These are phyloP conservation scores for Nicotiana rustica DNA, from an alignment of 305 asterid species.

Conservation along the genomic window DNA sequence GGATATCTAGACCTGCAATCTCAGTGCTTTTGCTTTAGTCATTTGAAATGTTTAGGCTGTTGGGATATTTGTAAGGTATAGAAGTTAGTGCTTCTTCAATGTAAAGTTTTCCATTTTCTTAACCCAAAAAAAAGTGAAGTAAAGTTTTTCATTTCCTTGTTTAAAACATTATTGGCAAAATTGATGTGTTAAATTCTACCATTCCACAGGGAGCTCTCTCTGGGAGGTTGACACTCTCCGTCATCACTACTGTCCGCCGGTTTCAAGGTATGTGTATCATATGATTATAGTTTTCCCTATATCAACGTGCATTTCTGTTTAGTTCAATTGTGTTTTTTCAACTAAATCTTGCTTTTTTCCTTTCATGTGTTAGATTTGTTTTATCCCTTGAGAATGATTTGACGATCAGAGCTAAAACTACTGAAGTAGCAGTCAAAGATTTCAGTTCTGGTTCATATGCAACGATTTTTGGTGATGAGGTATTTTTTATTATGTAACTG, in stretches of 20 bases:
- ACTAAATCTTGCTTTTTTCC: slow-evolving; percentile 22
- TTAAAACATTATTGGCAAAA: neutral
- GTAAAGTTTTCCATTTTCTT: neutral
- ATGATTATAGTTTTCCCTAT: neutral
- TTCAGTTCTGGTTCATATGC: slow-evolving; percentile 90
- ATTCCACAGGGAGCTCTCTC: slow-evolving; percentile 80
- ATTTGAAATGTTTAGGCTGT: neutral
- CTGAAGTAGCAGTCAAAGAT: slow-evolving; percentile 85
- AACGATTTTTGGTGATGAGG: slow-evolving; percentile 84
- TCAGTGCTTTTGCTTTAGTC: neutral
- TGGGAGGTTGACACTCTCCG: slow-evolving; percentile 94
- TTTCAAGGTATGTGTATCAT: slow-evolving; percentile 63
- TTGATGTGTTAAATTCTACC: slow-evolving; percentile 30
- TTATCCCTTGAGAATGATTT: slow-evolving; percentile 81
- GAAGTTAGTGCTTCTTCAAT: neutral
- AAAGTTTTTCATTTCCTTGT: neutral
- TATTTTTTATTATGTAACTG: slow-evolving; percentile 30
- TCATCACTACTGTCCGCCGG: slow-evolving; percentile 86
- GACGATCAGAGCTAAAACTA: slow-evolving; percentile 67
- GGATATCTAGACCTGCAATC: neutral
- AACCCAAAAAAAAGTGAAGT: no score
- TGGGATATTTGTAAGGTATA: neutral
- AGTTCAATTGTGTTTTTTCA: neutral
- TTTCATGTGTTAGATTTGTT: slow-evolving; percentile 60
- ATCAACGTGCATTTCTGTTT: neutral